Evolutionary conservation across 306 rosid species (phyloP), one percentile per base, ranked within the genome.

Genomic region (Hylodesmum podocarpum): DNA sequence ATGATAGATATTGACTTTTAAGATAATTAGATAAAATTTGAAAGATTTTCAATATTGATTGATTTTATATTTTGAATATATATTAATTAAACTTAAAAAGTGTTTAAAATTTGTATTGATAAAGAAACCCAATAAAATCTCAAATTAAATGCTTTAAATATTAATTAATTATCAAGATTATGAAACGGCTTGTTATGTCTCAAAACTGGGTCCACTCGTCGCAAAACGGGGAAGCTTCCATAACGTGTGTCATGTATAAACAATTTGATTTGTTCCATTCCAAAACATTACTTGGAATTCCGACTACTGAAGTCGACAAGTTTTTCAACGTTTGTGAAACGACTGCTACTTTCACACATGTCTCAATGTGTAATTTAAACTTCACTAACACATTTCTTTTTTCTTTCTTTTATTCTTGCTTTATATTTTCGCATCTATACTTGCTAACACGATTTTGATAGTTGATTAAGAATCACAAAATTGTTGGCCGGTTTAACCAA

Each of bases 171-270:
- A 33, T 6, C 36, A 33, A 33, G 6, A 33, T 2, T 6, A 33
- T 33, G 6, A 11, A 19, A 54, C 6, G 37, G 16, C 18, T 0
- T 4, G 2, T 25, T 36, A 31, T 58, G 25, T 49, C 15, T 49
- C 37, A 1, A 4, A 2, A 18, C 2, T 3, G 8, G 41, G 62
- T 12, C 80, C 57, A 40, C 70, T 6, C 0, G 36, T 5, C 2
- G 29, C n/a, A 50, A n/a, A 28, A 59, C n/a, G 59, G 29, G 84
- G 91, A 85, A 86, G 81, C 27, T 87, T 87, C 89, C 85, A 72
- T 84, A 59, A 72, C 84, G 62, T 58, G 73, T 66, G 73, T 13
- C 8, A 22, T 15, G 61, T 43, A 69, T 24, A 70, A 9, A 28
- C 55, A 39, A 55, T 19, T 76, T 80, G 82, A 80, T 76, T 76